Evolutionary conservation across 2,329 filamentous ascomycete species (phyloP).

Genomic region (Teratosphaeria zuluensis): DNA sequence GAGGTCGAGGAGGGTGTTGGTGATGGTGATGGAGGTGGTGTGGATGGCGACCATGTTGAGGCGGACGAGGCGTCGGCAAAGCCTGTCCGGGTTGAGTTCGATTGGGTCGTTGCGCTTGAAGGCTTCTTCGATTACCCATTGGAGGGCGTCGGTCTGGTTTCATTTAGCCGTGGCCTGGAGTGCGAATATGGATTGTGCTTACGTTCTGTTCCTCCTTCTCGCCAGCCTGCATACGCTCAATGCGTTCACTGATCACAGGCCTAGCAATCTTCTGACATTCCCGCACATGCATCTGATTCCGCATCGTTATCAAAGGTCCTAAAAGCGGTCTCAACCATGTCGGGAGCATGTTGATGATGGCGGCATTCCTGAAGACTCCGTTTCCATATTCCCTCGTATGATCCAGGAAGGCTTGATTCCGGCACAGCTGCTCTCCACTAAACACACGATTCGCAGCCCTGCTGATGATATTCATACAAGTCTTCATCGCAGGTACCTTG

Average conservation of each 20-base stretch:
- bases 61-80: conserved; percentile 45
- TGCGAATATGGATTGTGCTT: neutral
- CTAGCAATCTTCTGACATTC: neutral
- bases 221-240: neutral
- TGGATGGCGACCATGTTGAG: conserved; percentile 52
- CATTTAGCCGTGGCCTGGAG: neutral
- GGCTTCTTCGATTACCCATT: conserved; percentile 30
- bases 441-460: conserved; percentile 21
- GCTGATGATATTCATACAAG: neutral
- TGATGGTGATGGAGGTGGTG: conserved; percentile 46
- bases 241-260: neutral
- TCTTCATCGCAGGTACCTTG: neutral
- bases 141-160: conserved; percentile 39
- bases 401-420: conserved; percentile 38
- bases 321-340: neutral
- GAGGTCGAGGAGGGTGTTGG: conserved; percentile 40
- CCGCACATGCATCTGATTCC: neutral
- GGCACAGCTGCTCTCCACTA: conserved; percentile 36
- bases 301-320: neutral
- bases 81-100: conserved; percentile 39
- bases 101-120: conserved; percentile 9
- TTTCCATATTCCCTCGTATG: conserved; percentile 20
- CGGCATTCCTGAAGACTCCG: neutral
- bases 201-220: neutral
- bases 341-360: neutral